Evolutionary conservation across 345 rosid genomes (phyloP).

Genomic region (Populus davidiana): DNA sequence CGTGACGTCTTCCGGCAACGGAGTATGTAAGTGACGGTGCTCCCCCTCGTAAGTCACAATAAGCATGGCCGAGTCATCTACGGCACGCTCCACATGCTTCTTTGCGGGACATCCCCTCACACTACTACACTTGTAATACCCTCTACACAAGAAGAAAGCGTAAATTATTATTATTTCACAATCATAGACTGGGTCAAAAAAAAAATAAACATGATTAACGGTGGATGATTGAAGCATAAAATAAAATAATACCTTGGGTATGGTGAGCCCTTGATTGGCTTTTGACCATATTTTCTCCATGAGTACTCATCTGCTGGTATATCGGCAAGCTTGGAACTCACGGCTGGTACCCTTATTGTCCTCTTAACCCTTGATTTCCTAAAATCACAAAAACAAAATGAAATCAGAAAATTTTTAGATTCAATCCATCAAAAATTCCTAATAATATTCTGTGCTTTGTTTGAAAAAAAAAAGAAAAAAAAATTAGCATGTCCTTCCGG

Average conservation of each 20-base stretch:
- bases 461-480: neutral
- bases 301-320: slow-evolving; percentile 35
- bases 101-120: neutral
- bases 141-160: neutral
- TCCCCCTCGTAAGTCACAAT: neutral
- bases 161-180: neutral
- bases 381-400: neutral
- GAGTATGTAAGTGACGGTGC: neutral
- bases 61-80: neutral
- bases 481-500: too few species aligned
- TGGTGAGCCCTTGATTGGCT: slow-evolving; percentile 43
- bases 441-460: too few species aligned
- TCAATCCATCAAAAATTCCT: neutral
- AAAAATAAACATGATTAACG: neutral
- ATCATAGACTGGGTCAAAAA: neutral
- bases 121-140: neutral
- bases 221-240: neutral
- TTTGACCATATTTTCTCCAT: slow-evolving; percentile 44
- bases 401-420: neutral
- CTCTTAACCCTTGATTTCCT: slow-evolving; percentile 22
- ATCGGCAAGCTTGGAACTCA: slow-evolving; percentile 28
- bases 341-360: slow-evolving; percentile 29
- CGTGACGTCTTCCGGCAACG: neutral
- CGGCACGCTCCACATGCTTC: slow-evolving; percentile 2
- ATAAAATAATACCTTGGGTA: slow-evolving; percentile 34